Conservation (phyloP, 2,329 filamentous ascomycete genomes). For the Acephala macrosclerotiorum region DNA sequence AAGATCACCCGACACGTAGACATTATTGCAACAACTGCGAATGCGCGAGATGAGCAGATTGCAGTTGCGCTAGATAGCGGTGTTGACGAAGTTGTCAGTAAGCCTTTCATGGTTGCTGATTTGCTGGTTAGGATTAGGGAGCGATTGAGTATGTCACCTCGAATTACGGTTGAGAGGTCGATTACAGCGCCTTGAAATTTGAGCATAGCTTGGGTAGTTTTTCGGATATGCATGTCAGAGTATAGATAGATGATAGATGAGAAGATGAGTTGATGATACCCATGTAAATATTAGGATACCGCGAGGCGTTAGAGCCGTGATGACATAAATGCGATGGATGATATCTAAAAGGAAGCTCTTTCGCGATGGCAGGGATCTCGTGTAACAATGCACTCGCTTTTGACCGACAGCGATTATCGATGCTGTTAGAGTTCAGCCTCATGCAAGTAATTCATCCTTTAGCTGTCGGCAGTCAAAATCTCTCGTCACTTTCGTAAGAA, state of each 20-base stretch:
- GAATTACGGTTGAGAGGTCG: background rate
- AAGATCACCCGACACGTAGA: constrained; percentile 54
- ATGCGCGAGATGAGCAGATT: constrained; percentile 42
- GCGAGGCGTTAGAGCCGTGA: background rate
- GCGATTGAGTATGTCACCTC: constrained; percentile 24
- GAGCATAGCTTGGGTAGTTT: background rate
- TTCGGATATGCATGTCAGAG: background rate
- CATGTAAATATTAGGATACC: constrained; percentile 7
- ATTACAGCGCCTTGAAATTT: background rate
- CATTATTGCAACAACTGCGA: constrained; percentile 45
- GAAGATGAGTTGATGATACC: background rate
- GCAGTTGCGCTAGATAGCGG: constrained; percentile 36
- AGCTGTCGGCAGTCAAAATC: too few species aligned
- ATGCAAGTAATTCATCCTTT: too few species aligned
- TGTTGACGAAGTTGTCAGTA: constrained; percentile 36
- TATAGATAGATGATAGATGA: background rate
- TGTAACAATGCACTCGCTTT: too few species aligned
- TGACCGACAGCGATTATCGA: too few species aligned
- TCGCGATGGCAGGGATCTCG: too few species aligned
- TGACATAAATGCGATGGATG: background rate
- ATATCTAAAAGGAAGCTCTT: too few species aligned
- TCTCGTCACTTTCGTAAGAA: too few species aligned
- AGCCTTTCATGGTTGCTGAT: constrained; percentile 35
- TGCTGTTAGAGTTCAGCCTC: too few species aligned
- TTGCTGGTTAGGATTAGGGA: constrained; percentile 35